These are phyloP conservation scores for Corymbia citriodora DNA, from an alignment of 441 rosid genomes.

Conservation along the genomic window DNA sequence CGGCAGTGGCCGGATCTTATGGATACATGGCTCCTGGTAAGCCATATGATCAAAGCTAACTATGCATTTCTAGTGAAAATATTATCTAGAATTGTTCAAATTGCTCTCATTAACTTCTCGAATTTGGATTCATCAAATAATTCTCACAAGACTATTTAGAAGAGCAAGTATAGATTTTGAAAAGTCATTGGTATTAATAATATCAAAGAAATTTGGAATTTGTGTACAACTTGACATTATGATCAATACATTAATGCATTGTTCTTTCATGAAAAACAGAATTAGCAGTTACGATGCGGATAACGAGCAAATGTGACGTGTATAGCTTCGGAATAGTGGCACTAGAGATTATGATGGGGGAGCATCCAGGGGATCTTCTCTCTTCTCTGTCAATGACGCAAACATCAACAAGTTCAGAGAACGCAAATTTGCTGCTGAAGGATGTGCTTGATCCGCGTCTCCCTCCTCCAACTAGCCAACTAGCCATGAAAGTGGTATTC, in stretches of 20 bases:
- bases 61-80: neutral
- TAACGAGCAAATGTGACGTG: constrained; percentile 49
- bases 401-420: neutral
- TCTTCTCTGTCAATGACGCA: constrained; percentile 16
- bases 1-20: constrained; percentile 42
- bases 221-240: neutral
- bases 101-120: neutral
- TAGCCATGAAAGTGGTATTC: too few relatives aligned
- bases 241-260: too few relatives aligned
- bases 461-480: too few relatives aligned
- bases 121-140: neutral
- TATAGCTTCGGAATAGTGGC: constrained; percentile 60
- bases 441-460: too few relatives aligned
- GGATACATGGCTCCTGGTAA: constrained; percentile 74
- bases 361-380: constrained; percentile 54
- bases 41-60: neutral
- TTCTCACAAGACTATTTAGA: neutral
- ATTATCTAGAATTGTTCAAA: too few relatives aligned
- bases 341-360: constrained; percentile 49
- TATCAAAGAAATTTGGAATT: too few relatives aligned
- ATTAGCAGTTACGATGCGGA: constrained; percentile 40
- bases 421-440: neutral
- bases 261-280: constrained; percentile 24
- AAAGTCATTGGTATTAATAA: too few relatives aligned
- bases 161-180: neutral